Percentiles rank a stretch among this genome's conserved stretches.
Evolutionary conservation across 1,139 yeast species (phyloP).

Genomic region (Taphrina confusa): DNA sequence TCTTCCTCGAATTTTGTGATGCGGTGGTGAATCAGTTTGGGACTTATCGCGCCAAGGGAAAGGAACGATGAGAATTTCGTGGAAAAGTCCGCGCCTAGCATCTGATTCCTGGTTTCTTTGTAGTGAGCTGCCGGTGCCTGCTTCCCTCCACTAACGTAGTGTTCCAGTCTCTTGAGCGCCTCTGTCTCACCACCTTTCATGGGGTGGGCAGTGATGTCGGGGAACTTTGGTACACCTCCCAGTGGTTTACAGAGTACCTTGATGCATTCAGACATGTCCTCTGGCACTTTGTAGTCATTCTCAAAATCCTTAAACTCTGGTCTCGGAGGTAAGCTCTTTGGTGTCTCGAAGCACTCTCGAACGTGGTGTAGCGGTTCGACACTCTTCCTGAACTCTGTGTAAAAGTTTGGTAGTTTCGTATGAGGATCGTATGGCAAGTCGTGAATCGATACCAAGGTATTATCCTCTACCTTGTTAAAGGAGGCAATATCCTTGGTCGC

Average conservation of each 20-base stretch:
- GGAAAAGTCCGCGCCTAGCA: conserved; percentile 33
- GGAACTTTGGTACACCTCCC: conserved; percentile 18
- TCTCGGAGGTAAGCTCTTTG: conserved; percentile 2
- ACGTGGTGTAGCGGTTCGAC: conserved; percentile 28
- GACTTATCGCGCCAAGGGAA: conserved; percentile 19
- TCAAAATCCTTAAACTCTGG: conserved; percentile 8
- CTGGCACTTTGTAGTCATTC: conserved; percentile 22
- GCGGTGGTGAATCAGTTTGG: conserved; percentile 27
- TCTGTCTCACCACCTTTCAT: conserved; percentile 29
- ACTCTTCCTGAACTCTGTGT: conserved; percentile 30
- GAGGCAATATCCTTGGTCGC: conserved; percentile 4
- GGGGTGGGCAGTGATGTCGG: conserved; percentile 26
- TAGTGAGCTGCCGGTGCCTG: conserved; percentile 27
- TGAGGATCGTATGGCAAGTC: conserved; percentile 21
- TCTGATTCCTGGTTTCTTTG: conserved; percentile 25
- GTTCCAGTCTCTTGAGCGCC: conserved; percentile 17
- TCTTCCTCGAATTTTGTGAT: conserved; percentile 23
- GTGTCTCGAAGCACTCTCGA: conserved; percentile 21
- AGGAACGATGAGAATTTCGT: conserved; percentile 32
- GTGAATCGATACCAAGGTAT: conserved; percentile 21
- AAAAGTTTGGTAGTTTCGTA: conserved; percentile 23
- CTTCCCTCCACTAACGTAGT: conserved; percentile 26
- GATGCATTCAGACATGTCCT: conserved; percentile 20
- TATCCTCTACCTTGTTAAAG: conserved; percentile 23
- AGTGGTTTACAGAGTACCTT: conserved; percentile 18